These are phyloP conservation scores for Plantago major DNA, from an alignment of 257 asterid species.

Conservation along the genomic window DNA sequence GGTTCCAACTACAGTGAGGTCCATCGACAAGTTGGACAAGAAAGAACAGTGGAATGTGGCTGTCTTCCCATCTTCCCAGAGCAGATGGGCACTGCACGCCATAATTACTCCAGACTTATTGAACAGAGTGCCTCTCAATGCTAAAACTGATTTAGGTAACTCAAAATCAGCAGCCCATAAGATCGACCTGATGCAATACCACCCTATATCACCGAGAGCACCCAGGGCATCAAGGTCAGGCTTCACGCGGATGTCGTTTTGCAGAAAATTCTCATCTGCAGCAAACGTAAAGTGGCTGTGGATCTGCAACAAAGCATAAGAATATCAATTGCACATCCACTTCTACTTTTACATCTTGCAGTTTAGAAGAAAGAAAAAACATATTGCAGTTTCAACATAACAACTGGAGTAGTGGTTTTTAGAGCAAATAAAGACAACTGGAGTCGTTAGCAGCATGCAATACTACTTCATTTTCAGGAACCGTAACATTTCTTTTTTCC, in stretches of 20 bases:
- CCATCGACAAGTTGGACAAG: conserved; percentile 60
- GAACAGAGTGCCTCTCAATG: conserved; percentile 38
- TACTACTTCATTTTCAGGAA: too few species aligned
- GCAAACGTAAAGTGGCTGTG: conserved; percentile 42
- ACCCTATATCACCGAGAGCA: conserved; percentile 68
- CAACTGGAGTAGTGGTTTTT: too few species aligned
- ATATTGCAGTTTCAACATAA: too few species aligned
- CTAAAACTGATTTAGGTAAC: conserved; percentile 55
- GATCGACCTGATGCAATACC: conserved; percentile 74
- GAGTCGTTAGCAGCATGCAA: too few species aligned
- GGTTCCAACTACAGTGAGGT: conserved; percentile 48
- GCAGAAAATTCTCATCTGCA: conserved; percentile 33
- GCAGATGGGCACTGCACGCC: conserved; percentile 60
- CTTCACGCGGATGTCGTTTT: conserved; percentile 62
- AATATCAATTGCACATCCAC: neutral
- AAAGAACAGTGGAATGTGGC: conserved; percentile 78
- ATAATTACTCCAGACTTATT: conserved; percentile 55
- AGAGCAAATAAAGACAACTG: too few species aligned
- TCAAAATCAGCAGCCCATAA: conserved; percentile 59
- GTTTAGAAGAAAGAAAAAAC: too few species aligned
- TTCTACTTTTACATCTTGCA: too few species aligned
- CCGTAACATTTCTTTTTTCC: too few species aligned
- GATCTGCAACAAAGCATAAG: conserved; percentile 31
- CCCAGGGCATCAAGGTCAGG: conserved; percentile 79
- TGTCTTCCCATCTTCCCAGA: conserved; percentile 53